phyloP scores from a whole-genome alignment of 768 basidiomycete genomes.

The Kwoniella shandongensis region DNA sequence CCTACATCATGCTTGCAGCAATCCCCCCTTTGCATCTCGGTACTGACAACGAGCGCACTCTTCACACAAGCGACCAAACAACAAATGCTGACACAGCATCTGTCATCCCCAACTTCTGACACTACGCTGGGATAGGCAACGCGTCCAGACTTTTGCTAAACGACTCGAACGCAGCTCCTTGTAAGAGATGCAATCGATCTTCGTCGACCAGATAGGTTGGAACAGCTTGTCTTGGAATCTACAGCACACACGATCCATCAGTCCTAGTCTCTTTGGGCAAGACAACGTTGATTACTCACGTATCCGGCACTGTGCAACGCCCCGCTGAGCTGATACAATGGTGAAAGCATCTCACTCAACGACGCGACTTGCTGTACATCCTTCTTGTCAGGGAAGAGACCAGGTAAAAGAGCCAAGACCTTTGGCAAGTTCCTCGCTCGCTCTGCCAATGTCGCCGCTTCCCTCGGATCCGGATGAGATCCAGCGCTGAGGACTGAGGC shows the following conservation, averaged over 20 bases:
- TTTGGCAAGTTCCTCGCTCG: constrained; percentile 25
- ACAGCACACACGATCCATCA: not conserved
- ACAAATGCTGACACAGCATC: no score
- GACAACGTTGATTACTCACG: constrained; percentile 16
- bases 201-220: constrained; percentile 39
- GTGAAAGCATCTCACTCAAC: constrained; percentile 44
- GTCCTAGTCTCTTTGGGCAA: not conserved
- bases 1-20: no score
- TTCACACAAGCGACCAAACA: no score
- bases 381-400: constrained; percentile 36
- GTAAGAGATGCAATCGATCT: constrained; percentile 46
- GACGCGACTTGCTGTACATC: constrained; percentile 40
- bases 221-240: constrained; percentile 32
- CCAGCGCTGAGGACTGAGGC: constrained; percentile 15
- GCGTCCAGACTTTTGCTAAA: constrained; percentile 33
- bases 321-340: constrained; percentile 35
- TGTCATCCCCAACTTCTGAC: no score
- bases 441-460: constrained; percentile 16
- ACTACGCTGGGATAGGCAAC: constrained; percentile 4
- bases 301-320: constrained; percentile 29
- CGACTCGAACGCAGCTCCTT: constrained; percentile 36
- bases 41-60: no score
- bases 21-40: no score
- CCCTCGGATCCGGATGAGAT: constrained; percentile 13
- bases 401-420: constrained; percentile 38